Conservation (phyloP, 176 grass and related monocot genomes). For the Poa annua region DNA sequence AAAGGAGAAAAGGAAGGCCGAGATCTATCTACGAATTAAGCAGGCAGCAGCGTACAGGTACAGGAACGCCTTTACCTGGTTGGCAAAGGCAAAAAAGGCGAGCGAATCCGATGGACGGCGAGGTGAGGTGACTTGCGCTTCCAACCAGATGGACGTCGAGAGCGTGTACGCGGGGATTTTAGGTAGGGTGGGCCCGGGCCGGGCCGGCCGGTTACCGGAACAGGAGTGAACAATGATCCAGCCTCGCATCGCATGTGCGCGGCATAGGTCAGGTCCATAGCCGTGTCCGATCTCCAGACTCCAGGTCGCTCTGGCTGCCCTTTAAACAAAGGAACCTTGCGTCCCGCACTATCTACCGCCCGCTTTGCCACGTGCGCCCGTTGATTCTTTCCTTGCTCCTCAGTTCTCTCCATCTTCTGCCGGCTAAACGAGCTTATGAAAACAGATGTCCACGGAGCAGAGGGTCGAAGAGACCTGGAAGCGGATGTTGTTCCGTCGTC, state of each 20-base stretch:
- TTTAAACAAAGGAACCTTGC: conserved; percentile 27
- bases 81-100: background rate
- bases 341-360: too few species aligned
- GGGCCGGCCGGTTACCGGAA: background rate
- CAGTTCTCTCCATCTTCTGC: too few species aligned
- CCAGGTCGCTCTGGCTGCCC: background rate
- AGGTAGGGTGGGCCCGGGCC: background rate
- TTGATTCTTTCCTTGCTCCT: too few species aligned
- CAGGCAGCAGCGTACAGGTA: background rate
- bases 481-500: too few species aligned
- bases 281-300: background rate
- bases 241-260: conserved; percentile 12
- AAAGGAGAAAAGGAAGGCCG: background rate
- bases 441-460: too few species aligned
- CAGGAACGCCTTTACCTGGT: background rate
- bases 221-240: background rate
- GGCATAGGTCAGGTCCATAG: background rate
- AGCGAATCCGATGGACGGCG: conserved; percentile 23
- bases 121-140: conserved; percentile 26
- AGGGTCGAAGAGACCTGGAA: too few species aligned
- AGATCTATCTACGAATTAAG: background rate
- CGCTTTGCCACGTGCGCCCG: too few species aligned
- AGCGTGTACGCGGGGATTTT: background rate
- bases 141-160: too few species aligned
- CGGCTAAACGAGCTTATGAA: too few species aligned